phyloP scores from a whole-genome alignment of 1,139 yeast genomes.

The Scheffersomyces insectosa region DNA sequence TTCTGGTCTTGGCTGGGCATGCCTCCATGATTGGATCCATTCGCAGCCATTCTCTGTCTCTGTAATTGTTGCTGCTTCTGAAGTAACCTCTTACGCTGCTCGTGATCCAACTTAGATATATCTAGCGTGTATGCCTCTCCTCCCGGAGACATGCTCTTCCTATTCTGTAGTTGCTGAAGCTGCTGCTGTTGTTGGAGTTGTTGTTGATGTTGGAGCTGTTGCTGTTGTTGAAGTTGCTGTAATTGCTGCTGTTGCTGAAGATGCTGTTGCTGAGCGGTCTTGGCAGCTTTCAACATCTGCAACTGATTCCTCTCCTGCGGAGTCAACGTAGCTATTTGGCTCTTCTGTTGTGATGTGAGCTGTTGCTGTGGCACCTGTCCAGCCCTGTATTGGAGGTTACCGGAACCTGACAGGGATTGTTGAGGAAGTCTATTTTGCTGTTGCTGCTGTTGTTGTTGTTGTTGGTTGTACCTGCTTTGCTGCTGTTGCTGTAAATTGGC shows the following conservation, averaged over 20 bases:
- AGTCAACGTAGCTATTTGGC: conserved; percentile 33
- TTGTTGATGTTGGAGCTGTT: conserved; percentile 15
- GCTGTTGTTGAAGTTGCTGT: conserved; percentile 19
- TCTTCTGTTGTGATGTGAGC: conserved; percentile 16
- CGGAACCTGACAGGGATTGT: background rate
- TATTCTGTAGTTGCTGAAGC: conserved; percentile 3
- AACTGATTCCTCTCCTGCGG: conserved; percentile 41
- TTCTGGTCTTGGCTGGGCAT: too few relatives aligned
- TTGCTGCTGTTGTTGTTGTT: conserved; percentile 8
- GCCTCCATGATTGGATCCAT: too few relatives aligned
- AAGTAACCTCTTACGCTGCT: conserved; percentile 28
- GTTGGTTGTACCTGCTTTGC: conserved; percentile 35
- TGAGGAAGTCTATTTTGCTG: conserved; percentile 2
- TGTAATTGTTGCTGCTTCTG: conserved; percentile 29
- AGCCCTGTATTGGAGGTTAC: background rate
- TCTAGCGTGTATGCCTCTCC: conserved; percentile 4
- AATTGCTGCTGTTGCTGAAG: conserved; percentile 24
- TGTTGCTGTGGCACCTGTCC: conserved; percentile 1
- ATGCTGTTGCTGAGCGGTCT: conserved; percentile 33
- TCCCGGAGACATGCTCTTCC: conserved; percentile 7
- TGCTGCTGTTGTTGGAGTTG: conserved; percentile 11
- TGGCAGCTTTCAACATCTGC: conserved; percentile 38
- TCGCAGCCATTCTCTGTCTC: conserved; percentile 11
- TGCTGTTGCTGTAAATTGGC: conserved; percentile 60
- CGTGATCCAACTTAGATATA: conserved; percentile 29